Evolutionary conservation across 306 rosid genomes (phyloP).

Genomic region (Medicago truncatula): DNA sequence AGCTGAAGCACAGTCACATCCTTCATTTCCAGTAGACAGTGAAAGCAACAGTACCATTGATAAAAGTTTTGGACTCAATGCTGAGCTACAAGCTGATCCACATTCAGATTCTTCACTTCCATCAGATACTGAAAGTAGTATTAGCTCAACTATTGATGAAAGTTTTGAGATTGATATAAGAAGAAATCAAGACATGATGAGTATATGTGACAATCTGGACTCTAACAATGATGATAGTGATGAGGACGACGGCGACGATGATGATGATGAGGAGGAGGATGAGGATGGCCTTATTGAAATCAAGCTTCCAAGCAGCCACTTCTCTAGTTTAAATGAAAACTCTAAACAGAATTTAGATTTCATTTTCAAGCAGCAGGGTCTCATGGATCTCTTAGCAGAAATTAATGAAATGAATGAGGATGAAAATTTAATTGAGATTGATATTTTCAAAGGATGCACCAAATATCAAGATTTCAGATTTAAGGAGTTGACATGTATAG

Average conservation of each 20-base stretch:
- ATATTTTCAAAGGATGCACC: conserved; percentile 62
- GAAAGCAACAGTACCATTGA: conserved; percentile 50
- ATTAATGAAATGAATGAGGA: conserved; percentile 57
- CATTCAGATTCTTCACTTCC: background rate
- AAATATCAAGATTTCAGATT: conserved; percentile 52
- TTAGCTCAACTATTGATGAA: background rate
- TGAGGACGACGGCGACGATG: conserved; percentile 37
- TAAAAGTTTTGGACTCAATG: background rate
- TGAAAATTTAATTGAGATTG: conserved; percentile 78
- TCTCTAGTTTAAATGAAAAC: conserved; percentile 44
- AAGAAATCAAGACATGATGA: conserved; percentile 28
- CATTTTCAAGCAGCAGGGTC: conserved; percentile 49
- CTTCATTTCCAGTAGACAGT: conserved; percentile 54
- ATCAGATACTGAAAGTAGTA: background rate
- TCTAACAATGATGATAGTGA: background rate
- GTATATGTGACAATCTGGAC: background rate
- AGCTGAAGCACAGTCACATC: conserved; percentile 38
- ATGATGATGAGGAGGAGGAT: conserved; percentile 21
- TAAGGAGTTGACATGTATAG: conserved; percentile 43
- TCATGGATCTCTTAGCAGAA: conserved; percentile 63
- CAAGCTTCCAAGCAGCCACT: conserved; percentile 49
- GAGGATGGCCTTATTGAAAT: conserved; percentile 74
- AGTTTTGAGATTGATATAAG: conserved; percentile 42
- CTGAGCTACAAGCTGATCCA: background rate
- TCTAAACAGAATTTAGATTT: conserved; percentile 44